A percentile compares a stretch with the other conserved stretches of the same genome.
phyloP scores from a whole-genome alignment of 805 yeast species.

The Candida sakaeoensis region DNA sequence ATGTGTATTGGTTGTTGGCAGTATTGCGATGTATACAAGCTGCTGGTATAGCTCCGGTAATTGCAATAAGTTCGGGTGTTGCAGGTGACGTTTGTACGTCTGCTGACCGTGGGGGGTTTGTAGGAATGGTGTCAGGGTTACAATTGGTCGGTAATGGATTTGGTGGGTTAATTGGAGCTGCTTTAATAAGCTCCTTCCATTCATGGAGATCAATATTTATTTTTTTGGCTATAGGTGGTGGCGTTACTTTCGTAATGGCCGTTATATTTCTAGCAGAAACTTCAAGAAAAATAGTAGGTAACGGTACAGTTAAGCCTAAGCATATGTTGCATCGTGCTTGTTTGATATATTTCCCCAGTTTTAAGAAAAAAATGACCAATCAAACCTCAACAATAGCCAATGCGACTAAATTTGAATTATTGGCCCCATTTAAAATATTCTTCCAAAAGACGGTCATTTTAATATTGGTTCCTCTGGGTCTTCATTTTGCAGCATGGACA shows the following conservation, averaged over 20 bases:
- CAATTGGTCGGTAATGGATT: conserved; percentile 71
- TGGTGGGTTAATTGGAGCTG: conserved; percentile 66
- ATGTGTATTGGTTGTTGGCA: conserved; percentile 57
- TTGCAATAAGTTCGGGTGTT: conserved; percentile 66
- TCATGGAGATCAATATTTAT: conserved; percentile 77
- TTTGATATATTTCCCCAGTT: conserved; percentile 29
- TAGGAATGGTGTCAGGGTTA: conserved; percentile 63
- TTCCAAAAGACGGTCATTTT: conserved; percentile 42
- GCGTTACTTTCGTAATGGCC: conserved; percentile 29
- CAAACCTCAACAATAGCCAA: conserved; percentile 19
- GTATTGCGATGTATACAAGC: conserved; percentile 75
- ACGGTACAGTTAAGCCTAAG: conserved; percentile 60
- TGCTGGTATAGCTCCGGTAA: conserved; percentile 69
- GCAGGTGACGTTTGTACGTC: conserved; percentile 71
- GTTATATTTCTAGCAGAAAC: conserved; percentile 65
- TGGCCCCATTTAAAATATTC: conserved; percentile 42
- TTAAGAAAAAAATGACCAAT: conserved; percentile 27
- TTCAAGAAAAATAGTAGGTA: conserved; percentile 65
- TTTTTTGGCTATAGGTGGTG: conserved; percentile 67
- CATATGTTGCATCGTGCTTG: conserved; percentile 43
- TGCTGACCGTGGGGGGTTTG: conserved; percentile 64
- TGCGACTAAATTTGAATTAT: conserved; percentile 19
- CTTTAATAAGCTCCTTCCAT: conserved; percentile 28
- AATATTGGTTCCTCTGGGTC: conserved; percentile 52
- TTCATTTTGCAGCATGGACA: conserved; percentile 70